phyloP scores from a whole-genome alignment of 2,329 filamentous ascomycete species.

The Colletotrichum liaoningense region DNA sequence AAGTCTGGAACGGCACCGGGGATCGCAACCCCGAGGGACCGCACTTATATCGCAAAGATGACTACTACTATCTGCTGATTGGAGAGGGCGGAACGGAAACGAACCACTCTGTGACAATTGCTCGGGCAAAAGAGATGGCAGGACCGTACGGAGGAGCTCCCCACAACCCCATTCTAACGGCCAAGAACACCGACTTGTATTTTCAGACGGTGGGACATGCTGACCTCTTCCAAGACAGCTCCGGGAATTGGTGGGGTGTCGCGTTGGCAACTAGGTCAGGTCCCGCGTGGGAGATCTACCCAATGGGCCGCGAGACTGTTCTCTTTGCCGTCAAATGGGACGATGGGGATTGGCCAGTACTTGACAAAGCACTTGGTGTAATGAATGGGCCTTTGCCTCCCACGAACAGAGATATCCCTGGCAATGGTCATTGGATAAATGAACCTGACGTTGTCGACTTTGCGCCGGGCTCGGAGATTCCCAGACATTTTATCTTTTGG shows the following conservation, averaged over 20 bases:
- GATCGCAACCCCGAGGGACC: conserved; percentile 60
- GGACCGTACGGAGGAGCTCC: conserved; percentile 56
- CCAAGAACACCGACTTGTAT: conserved; percentile 49
- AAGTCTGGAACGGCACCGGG: conserved; percentile 58
- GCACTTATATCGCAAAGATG: conserved; percentile 62
- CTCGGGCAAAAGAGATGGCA: conserved; percentile 49
- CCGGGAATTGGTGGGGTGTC: conserved; percentile 64
- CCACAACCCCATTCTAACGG: conserved; percentile 59
- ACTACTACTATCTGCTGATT: conserved; percentile 63
- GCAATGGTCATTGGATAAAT: conserved; percentile 53
- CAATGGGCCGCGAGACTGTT: conserved; percentile 67
- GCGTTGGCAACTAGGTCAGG: conserved; percentile 58
- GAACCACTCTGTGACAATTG: conserved; percentile 55
- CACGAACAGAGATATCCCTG: conserved; percentile 45
- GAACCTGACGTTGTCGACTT: conserved; percentile 61
- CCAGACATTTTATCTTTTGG: conserved; percentile 59
- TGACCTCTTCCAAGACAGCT: conserved; percentile 55
- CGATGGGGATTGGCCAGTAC: conserved; percentile 59
- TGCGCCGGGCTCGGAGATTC: conserved; percentile 46
- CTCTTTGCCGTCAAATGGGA: conserved; percentile 61
- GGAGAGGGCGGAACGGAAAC: conserved; percentile 62
- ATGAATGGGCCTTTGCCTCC: conserved; percentile 56
- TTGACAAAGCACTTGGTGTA: conserved; percentile 53
- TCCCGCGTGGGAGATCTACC: conserved; percentile 53
- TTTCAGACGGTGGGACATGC: conserved; percentile 58